Evolutionary conservation across 192 early-diverging fungal species (phyloP).

Genomic region (Backusella westeae): DNA sequence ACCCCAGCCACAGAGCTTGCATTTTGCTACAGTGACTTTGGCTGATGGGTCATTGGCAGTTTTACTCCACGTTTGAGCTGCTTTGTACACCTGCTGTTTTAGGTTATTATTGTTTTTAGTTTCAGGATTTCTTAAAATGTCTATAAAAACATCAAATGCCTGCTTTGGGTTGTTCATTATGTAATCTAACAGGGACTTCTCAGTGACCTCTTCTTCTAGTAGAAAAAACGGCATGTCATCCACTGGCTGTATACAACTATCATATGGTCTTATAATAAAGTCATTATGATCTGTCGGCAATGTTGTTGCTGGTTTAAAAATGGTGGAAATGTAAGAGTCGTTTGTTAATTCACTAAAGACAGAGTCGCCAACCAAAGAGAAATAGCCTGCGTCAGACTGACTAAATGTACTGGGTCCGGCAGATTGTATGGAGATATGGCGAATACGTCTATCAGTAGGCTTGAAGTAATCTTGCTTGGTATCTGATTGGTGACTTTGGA

Average conservation of each 20-base stretch:
- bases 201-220: not conserved
- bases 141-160: conserved; percentile 8
- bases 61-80: conserved; percentile 6
- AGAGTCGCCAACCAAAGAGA: conserved; percentile 5
- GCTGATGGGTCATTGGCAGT: conserved; percentile 14
- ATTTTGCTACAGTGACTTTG: conserved; percentile 29
- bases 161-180: not conserved
- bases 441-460: not conserved
- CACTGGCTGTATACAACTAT: not conserved
- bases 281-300: not conserved
- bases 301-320: not conserved
- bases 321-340: not conserved
- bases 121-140: not conserved
- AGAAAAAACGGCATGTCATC: not conserved
- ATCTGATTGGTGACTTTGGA: not conserved
- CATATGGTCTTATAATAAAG: not conserved
- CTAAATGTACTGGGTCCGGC: conserved; percentile 3
- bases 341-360: conserved; percentile 2
- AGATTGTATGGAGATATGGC: not conserved
- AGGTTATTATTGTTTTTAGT: not conserved
- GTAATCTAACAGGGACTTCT: not conserved
- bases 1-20: conserved; percentile 36
- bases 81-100: conserved; percentile 11
- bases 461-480: not conserved
- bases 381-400: not conserved